Evolutionary conservation across 306 rosid genomes (phyloP), one percentile per base, ranked within the genome.

Genomic region (Ormosia emarginata): DNA sequence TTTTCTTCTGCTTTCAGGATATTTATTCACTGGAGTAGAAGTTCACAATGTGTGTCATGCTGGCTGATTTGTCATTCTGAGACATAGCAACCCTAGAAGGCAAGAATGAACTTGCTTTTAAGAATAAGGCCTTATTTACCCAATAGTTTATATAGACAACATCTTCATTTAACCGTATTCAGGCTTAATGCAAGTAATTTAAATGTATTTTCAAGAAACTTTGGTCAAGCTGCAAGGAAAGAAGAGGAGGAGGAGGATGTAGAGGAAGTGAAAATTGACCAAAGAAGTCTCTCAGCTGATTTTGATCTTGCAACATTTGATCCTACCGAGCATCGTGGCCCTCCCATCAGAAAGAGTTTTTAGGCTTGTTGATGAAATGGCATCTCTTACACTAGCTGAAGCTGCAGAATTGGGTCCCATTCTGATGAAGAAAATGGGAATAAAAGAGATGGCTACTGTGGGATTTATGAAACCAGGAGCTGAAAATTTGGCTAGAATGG

Each of bases 251-350:
- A 90, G 33, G 93, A 92, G 32, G 92, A 88, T 7, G 92, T 91
- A 71, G 97, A 94, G 24, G 94, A 92, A 74, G 91, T 89, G 56
- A 97, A 95, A 87, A 88, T 93, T 83, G 98, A 95, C 68, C 98
- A 95, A 70, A 88, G 93, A 81, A 90, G 93, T 69, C 98, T 95
- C 79, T 98, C 98, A 2, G 90, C 98, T 80, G 97, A 95, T 88
- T 95, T 91, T 37, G 97, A 95, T 81, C 95, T 91, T 15, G 91
- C 93, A 49, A 90, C 92, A 58, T 95, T 95, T 68, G 94, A 95
- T 86, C 97, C 97, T 18, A 78, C 91, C 0, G 77, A 91, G 82
- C 94, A 93, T 84, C 94, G 97, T 0, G 87, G 97, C 84, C 99
- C 99, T 81, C 99, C n/a, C 98, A 80, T 84, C 90, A 0, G 93